Percentiles rank a stretch among this genome's conserved stretches.
Conservation (phyloP, 768 basidiomycete species). For the Thelephora aurantiotincta region DNA sequence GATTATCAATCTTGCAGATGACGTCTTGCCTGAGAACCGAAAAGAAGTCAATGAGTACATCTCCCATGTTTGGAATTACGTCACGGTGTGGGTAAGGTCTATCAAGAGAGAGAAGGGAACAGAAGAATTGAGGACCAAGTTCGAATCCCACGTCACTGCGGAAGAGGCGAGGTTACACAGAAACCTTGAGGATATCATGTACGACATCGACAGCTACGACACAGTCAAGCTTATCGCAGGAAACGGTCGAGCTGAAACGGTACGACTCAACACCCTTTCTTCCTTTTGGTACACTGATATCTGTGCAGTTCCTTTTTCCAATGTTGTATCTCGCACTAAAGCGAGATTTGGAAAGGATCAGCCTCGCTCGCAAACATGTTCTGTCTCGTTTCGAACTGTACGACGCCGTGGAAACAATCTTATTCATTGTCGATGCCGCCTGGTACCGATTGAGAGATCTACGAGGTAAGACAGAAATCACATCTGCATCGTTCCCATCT, state of each 20-base stretch:
- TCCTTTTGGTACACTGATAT: neutral
- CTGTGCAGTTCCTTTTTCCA: slow-evolving; percentile 19
- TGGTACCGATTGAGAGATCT: slow-evolving; percentile 13
- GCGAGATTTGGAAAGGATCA: slow-evolving; percentile 20
- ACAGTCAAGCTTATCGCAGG: slow-evolving; percentile 17
- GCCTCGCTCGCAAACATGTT: slow-evolving; percentile 12
- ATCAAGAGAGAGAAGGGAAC: slow-evolving; percentile 7
- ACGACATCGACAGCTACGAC: slow-evolving; percentile 19
- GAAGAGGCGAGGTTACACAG: slow-evolving; percentile 15
- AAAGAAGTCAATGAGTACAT: slow-evolving; percentile 15
- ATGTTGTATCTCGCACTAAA: slow-evolving; percentile 20
- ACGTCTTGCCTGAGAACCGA: slow-evolving; percentile 10
- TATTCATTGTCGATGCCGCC: slow-evolving; percentile 10
- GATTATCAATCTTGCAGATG: slow-evolving; percentile 6
- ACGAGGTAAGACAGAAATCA: slow-evolving; percentile 9
- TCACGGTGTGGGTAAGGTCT: slow-evolving; percentile 6
- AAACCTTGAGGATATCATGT: slow-evolving; percentile 16
- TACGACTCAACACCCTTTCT: slow-evolving; percentile 3
- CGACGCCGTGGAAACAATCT: slow-evolving; percentile 12
- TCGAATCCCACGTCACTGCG: slow-evolving; percentile 12
- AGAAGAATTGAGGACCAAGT: slow-evolving; percentile 13
- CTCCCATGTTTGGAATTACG: slow-evolving; percentile 1
- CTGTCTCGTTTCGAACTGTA: slow-evolving; percentile 16
- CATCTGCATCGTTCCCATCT: neutral
- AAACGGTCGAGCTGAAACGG: slow-evolving; percentile 21